A percentile compares a stretch with the other conserved stretches of the same genome.
Evolutionary conservation across 352 stramenopile species (phyloP).

Genomic region (Phytophthora litchii): DNA sequence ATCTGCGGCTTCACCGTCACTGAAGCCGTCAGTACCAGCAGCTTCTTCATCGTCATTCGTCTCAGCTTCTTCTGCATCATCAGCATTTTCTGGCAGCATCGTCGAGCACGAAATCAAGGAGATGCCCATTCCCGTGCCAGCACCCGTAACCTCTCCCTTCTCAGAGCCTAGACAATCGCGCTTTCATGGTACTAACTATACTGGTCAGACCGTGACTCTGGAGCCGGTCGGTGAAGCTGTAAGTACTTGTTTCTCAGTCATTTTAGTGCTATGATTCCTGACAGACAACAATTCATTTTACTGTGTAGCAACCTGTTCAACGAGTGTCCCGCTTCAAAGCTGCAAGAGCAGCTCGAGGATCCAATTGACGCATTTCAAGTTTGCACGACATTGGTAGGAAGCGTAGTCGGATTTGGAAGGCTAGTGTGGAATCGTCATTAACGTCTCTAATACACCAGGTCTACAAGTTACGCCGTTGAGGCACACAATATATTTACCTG

Average conservation of each 20-base stretch:
- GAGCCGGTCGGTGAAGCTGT: slow-evolving; percentile 82
- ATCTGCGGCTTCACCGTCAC: slow-evolving; percentile 19
- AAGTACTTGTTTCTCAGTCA: slow-evolving; percentile 19
- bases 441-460: slow-evolving; percentile 12
- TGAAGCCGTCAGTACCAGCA: slow-evolving; percentile 25
- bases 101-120: slow-evolving; percentile 66
- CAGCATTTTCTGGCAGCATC: slow-evolving; percentile 76
- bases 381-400: slow-evolving; percentile 4
- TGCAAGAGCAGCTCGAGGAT: slow-evolving; percentile 39
- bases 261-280: slow-evolving; percentile 2
- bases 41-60: slow-evolving; percentile 15
- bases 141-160: slow-evolving; percentile 20
- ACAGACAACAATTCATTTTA: slow-evolving; percentile 4
- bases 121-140: slow-evolving; percentile 10
- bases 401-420: too few species aligned
- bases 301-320: slow-evolving; percentile 80
- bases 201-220: slow-evolving; percentile 67
- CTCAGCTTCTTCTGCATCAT: slow-evolving; percentile 29
- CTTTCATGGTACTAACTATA: slow-evolving; percentile 75
- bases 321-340: slow-evolving; percentile 87
- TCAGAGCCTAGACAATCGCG: slow-evolving; percentile 44
- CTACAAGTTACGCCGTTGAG: slow-evolving; percentile 23
- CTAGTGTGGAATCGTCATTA: background rate
- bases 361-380: slow-evolving; percentile 13
- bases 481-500: slow-evolving; percentile 43